phyloP scores from a whole-genome alignment of 495 filamentous ascomycete species.

The Xylaria nigripes region DNA sequence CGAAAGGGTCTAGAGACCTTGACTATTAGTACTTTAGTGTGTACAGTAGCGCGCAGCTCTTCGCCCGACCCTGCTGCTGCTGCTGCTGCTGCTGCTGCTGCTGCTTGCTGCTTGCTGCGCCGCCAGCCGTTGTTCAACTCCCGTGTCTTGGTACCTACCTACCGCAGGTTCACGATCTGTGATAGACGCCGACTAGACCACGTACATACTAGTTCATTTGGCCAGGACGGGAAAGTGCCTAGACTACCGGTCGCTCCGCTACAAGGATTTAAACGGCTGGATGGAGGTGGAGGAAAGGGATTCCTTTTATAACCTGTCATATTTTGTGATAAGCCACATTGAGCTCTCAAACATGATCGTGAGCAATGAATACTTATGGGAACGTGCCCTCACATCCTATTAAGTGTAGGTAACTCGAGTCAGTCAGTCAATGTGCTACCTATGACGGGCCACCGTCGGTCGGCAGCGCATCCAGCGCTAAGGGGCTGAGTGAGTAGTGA shows the following conservation, averaged over 20 bases:
- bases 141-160: background rate
- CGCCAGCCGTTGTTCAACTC: background rate
- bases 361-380: background rate
- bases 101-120: too few relatives aligned
- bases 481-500: too few relatives aligned
- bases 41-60: too few relatives aligned
- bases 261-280: background rate
- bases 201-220: background rate
- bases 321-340: slow-evolving; percentile 1
- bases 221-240: background rate
- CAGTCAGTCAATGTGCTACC: background rate
- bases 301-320: slow-evolving; percentile 20
- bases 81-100: too few relatives aligned
- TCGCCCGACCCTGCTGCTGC: too few relatives aligned
- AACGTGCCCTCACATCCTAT: background rate
- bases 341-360: background rate
- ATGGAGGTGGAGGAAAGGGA: background rate
- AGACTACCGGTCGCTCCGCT: background rate
- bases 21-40: too few relatives aligned
- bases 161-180: background rate
- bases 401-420: background rate
- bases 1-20: background rate
- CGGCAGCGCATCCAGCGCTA: slow-evolving; percentile 7
- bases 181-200: background rate
- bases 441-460: background rate